Base-by-base conservation (phyloP, 257 asterid genomes). In the Jaltomata sinuosa region DNA sequence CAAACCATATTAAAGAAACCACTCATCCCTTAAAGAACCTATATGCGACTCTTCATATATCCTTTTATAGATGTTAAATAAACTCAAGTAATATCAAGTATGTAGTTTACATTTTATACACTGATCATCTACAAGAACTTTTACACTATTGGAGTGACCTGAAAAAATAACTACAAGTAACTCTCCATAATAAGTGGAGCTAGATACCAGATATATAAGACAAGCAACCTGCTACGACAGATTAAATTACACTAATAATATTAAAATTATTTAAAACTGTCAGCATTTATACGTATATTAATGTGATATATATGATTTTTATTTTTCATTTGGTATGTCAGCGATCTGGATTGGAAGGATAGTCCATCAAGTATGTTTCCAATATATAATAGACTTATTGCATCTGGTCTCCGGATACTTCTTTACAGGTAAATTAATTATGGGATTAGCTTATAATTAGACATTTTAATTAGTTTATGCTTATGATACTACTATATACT, bases 371-470 rank as follows among this genome's bases (percentile, higher is more conserved):
- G 88, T 4, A 87, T 89, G 87, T 82, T 85, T 49, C 89, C 89
- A 15, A 79, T 74, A 38, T 89, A 89, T 38, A 55, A 52, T 79
- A 80, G 89, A 82, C 88, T 89, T 21, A 22, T 87, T 14, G 85
- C 88, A n/a, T 89, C 90, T 21, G 89, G 88, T 76, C 90, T 87
- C 7, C 76, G 84, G 49, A 89, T 89, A 49, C 88, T 89, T n/a
- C 83, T 87, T 34, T 89, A 19, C 89, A 89, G 92, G 92, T 89
- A 65, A 61, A 27, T 1, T 45, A 22, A 53, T 42, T 22, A 38
- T 12, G 4, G 36, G 42, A 18, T 42, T 25, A 74, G 12, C 7
- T 61, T n/a, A 57, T 71, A 62, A 62, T 14, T 71, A 71, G 10
- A n/a, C 3, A 0, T 32, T 71, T 42, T 38, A 11, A 29, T 27